Evolutionary conservation across 768 basidiomycete species (phyloP), one percentile per base, ranked within the genome.

Genomic region (Podaxis mareebaensis): DNA sequence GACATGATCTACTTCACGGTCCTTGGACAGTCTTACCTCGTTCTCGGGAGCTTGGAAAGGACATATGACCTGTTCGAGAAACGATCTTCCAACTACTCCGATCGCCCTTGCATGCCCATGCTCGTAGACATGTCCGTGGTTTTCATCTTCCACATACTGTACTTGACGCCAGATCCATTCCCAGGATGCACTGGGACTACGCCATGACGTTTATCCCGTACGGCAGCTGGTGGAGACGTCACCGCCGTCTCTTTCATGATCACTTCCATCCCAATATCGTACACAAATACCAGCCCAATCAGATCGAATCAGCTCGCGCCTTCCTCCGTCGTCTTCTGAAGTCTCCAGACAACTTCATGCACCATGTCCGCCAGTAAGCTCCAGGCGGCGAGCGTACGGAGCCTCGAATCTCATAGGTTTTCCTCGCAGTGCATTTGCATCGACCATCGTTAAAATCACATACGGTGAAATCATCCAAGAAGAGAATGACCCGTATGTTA

Each of bases 1-100:
- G 83, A 84, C 63, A 72, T 88, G 63, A 78, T 85, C 1, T 83
- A 80, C 66, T 74, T 85, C 57, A 76, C 77, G 56, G 76, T 83
- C 33, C 69, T 86, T 3, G 82, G 72, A 15, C 70, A 71, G 38
- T 67, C 66, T 3, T 66, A 72, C 33, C 54, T 75, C 10, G 58
- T 74, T 12, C 54, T 75, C 2, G 67, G 68, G 24, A 67, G 61
- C 11, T 33, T 63, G 3, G 80, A 65, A 76, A 78, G 67, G 74
- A 76, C 58, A 1, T 71, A 74, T 38, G 86, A 88, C 26, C 77
- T 88, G 1, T 80, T 88, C 20, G 85, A 87, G 51, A 84, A 80
- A 63, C 75, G 81, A 7, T 82, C 80, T 3, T 67, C 74, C 10
- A 84, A 81, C 53, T 87, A 87, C 63, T 86, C 87, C 0, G 82